Percentiles rank a stretch among this genome's conserved stretches.
Evolutionary conservation across 1,139 yeast species (phyloP).

Genomic region (Nakaseomyces sp.): DNA sequence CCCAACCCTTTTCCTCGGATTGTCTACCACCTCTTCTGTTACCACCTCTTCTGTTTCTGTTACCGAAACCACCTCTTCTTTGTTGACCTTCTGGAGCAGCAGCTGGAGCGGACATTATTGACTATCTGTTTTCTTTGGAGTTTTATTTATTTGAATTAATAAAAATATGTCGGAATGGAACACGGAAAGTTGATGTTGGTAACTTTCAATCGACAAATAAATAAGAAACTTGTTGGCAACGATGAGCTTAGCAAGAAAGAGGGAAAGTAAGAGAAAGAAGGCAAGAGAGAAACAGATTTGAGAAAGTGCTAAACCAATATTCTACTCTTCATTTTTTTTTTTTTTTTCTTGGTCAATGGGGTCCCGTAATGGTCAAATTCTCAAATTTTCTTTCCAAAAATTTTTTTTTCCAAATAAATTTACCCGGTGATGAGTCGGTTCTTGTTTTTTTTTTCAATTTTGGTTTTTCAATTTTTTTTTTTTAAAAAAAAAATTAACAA

Average conservation of each 20-base stretch:
- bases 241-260: not conserved
- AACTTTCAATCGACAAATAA: constrained; percentile 76
- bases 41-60: constrained; percentile 53
- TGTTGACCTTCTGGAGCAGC: constrained; percentile 38
- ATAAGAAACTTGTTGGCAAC: too few species aligned
- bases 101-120: constrained; percentile 39
- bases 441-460: not conserved
- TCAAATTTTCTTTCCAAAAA: too few species aligned
- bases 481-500: not conserved
- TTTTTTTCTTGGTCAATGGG: not conserved
- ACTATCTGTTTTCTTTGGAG: constrained; percentile 15
- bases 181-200: constrained; percentile 90
- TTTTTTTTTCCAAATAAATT: too few species aligned
- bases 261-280: not conserved
- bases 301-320: too few species aligned
- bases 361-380: too few species aligned
- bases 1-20: constrained; percentile 98
- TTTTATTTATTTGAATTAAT: constrained; percentile 16
- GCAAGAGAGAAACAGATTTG: too few species aligned
- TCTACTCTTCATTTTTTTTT: too few species aligned
- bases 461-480: not conserved
- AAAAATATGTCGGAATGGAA: constrained; percentile 58
- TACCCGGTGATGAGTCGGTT: constrained; percentile 1
- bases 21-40: constrained; percentile 62
- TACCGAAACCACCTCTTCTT: constrained; percentile 62